Percentiles rank a stretch among this genome's conserved stretches.
These are phyloP conservation scores for Fomes fomentarius DNA, from an alignment of 1,284 basidiomycete genomes.

Conservation along the genomic window DNA sequence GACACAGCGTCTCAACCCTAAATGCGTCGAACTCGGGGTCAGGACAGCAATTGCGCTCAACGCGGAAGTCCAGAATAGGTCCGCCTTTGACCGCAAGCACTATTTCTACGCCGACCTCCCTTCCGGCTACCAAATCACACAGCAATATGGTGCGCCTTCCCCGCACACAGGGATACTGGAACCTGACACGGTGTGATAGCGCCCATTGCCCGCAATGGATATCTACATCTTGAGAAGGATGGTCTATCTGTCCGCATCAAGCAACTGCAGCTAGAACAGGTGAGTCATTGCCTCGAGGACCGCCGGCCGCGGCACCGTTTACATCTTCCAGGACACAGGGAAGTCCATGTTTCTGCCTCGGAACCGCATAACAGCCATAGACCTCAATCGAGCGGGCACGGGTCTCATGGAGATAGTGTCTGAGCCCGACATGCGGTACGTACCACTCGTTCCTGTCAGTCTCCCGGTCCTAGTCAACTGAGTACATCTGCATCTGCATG, in stretches of 20 bases:
- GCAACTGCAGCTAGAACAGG: constrained; percentile 97
- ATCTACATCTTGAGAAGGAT: constrained; percentile 51
- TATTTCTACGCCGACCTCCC: constrained; percentile 98
- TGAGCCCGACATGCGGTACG: constrained; percentile 86
- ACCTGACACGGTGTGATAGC: constrained; percentile 43
- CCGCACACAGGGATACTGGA: background rate
- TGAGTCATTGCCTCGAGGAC: constrained; percentile 34
- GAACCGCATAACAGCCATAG: constrained; percentile 67
- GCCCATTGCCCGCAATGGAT: constrained; percentile 80
- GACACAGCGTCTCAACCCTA: constrained; percentile 72
- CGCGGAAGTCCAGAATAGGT: constrained; percentile 72
- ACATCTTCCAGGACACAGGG: constrained; percentile 79
- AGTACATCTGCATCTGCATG: background rate
- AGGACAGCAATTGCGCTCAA: constrained; percentile 84
- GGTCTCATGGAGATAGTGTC: constrained; percentile 97
- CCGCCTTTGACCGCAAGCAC: constrained; percentile 95
- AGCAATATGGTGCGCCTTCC: constrained; percentile 79
- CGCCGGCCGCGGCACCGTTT: background rate
- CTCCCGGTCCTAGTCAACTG: constrained; percentile 5
- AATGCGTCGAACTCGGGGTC: constrained; percentile 82
- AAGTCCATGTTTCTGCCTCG: constrained; percentile 79
- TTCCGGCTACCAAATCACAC: constrained; percentile 95
- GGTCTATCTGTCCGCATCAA: constrained; percentile 74
- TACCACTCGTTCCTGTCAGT: constrained; percentile 9
- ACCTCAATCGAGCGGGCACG: constrained; percentile 90